Percentiles rank a stretch among this genome's conserved stretches.
These are phyloP conservation scores for Sporothrix mexicana DNA, from an alignment of 2,329 filamentous ascomycete species.

Conservation along the genomic window DNA sequence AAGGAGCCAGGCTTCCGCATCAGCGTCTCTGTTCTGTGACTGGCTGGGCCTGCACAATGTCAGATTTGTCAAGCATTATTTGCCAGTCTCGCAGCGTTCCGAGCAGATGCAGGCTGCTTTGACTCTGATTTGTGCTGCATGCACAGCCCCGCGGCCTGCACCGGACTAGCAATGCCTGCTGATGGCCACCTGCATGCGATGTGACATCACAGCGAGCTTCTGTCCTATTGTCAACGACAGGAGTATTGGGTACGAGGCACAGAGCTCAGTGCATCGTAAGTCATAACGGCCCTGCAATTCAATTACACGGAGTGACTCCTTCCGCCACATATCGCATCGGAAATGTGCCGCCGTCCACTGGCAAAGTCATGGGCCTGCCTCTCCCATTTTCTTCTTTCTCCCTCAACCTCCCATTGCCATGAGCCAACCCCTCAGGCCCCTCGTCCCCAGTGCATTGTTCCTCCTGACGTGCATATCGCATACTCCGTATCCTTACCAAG, in stretches of 20 bases:
- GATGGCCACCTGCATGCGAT: not conserved
- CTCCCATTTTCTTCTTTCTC: not conserved
- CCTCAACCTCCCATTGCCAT: not conserved
- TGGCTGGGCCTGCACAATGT: no score
- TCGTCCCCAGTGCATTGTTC: not conserved
- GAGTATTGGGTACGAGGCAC: no score
- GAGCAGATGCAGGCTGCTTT: not conserved
- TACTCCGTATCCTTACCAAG: conserved; percentile 12
- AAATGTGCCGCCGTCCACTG: no score
- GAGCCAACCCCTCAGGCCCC: not conserved
- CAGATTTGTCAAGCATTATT: no score
- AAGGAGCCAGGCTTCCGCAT: not conserved
- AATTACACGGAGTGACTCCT: no score
- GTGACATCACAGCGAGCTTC: conserved; percentile 23
- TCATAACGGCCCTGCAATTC: no score
- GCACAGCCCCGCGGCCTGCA: conserved; percentile 16
- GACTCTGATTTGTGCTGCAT: not conserved
- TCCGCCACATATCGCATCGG: no score
- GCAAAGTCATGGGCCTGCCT: no score
- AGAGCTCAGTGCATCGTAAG: no score
- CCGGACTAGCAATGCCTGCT: not conserved
- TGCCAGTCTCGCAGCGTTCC: no score
- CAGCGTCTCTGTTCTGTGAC: no score
- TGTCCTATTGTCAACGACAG: not conserved
- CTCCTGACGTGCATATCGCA: conserved; percentile 11